Conservation (phyloP, 768 basidiomycete genomes). For the Tylopilus felleus region DNA sequence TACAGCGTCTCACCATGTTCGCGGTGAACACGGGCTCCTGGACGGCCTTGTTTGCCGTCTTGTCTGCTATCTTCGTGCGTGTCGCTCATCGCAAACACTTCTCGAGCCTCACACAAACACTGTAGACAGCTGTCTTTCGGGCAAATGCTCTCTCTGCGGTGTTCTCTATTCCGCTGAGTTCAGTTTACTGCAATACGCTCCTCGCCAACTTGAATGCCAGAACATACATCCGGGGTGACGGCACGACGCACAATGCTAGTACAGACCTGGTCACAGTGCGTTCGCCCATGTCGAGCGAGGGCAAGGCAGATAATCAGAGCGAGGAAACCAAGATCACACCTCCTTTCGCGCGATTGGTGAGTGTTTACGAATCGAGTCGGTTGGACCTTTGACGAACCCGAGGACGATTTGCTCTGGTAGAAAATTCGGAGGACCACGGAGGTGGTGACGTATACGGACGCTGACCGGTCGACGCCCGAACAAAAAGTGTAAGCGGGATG, state of each 20-base stretch:
- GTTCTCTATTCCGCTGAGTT: slow-evolving; percentile 1
- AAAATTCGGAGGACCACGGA: neutral
- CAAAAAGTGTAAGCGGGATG: neutral
- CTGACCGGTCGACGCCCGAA: neutral
- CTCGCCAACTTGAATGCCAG: too few species aligned
- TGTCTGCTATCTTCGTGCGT: slow-evolving; percentile 5
- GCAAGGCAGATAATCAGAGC: neutral
- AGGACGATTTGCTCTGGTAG: neutral
- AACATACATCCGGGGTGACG: slow-evolving; percentile 2
- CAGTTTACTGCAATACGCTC: slow-evolving; percentile 9
- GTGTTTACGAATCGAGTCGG: neutral
- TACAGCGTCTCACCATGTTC: slow-evolving; percentile 10
- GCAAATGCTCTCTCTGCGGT: neutral
- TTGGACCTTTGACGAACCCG: neutral
- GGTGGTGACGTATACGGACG: neutral
- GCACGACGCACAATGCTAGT: neutral
- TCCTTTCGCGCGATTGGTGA: neutral
- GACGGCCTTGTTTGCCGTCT: slow-evolving; percentile 40
- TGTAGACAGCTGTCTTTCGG: neutral
- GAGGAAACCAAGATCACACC: neutral
- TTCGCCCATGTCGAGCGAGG: too few species aligned
- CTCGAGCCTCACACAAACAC: neutral
- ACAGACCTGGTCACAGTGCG: neutral
- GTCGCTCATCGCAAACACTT: neutral
- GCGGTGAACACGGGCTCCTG: slow-evolving; percentile 36